These are phyloP conservation scores for Quaeritorhiza haematococci DNA, from an alignment of 371 early-diverging fungal species.

Conservation along the genomic window DNA sequence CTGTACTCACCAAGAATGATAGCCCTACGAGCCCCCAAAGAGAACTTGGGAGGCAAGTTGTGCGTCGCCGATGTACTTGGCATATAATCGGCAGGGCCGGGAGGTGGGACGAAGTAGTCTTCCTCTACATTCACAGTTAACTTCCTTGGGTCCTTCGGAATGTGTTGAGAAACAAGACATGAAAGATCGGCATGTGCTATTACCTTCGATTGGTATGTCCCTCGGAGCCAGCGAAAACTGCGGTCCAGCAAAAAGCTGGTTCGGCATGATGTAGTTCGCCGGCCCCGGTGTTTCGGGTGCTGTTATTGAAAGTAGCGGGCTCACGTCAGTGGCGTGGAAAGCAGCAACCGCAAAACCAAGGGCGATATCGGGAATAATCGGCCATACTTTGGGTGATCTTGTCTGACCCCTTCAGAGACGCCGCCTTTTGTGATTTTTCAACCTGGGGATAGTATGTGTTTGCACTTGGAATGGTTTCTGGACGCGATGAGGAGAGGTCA, in stretches of 20 bases:
- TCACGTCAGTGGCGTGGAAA: background rate
- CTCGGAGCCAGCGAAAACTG: constrained; percentile 28
- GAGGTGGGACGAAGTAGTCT: constrained; percentile 10
- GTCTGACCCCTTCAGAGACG: constrained; percentile 40
- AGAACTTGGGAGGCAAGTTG: constrained; percentile 19
- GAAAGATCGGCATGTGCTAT: background rate
- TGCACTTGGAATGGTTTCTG: no score
- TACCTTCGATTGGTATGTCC: constrained; percentile 24
- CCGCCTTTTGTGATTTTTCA: constrained; percentile 25
- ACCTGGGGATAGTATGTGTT: constrained; percentile 37
- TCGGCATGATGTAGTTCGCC: constrained; percentile 43
- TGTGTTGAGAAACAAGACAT: background rate
- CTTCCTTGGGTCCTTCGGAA: background rate
- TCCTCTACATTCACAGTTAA: constrained; percentile 4
- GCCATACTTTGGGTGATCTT: constrained; percentile 34
- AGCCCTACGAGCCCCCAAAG: constrained; percentile 20
- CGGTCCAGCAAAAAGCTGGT: constrained; percentile 32
- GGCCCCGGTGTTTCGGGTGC: constrained; percentile 40
- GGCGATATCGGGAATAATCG: background rate
- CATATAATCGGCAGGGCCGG: constrained; percentile 36
- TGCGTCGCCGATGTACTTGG: constrained; percentile 19
- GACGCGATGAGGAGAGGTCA: no score
- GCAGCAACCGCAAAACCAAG: background rate
- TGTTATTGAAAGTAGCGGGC: constrained; percentile 1
- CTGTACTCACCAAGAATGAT: no score